Evolutionary conservation across 1,284 basidiomycete species (phyloP), one percentile per base, ranked within the genome.

Genomic region (Flammula alnicola): DNA sequence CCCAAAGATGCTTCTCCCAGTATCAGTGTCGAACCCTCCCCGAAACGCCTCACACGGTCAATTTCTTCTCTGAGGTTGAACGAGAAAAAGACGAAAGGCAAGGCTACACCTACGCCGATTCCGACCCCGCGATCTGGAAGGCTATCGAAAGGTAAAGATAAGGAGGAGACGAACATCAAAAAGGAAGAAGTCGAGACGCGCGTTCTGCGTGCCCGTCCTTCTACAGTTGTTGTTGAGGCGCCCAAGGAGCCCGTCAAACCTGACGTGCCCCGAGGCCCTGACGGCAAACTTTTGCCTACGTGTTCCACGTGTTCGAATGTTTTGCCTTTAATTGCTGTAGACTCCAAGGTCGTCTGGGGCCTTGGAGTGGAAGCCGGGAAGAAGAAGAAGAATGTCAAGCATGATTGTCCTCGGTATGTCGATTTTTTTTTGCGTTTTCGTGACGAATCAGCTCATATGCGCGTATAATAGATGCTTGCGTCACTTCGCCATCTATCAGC

Each of bases 321-420:
- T 35, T 64, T 90, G 52, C 86, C 86, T 4, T 77, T 89, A 49
- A 89, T 89, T 55, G 79, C 83, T 44, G 81, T 90, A 19, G 84
- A 88, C 65, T 78, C 77, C 20, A 73, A 83, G 63, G 77, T 89
- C 23, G 83, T 90, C 17, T 90, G 86, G 86, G 87, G 86, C 9
- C 72, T 83, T 31, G 74, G 73, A 33, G 43, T 76, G 30, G 76
- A 83, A 56, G 74, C 67, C 43, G 74, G 72, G 47, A 78, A 71
- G 55, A 84, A 81, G 71, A 81, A 84, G 64, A 79, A 81, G 54
- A 52, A 54, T 11, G 23, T 25, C 16, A 61, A 61, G 40, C 79
- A 81, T 52, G 83, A 89, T 37, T 90, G 88, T 65, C 86, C 87
- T 42, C 76, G 87, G 88, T 90, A 65, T 51, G 79, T 44, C 43